Base-by-base conservation (phyloP, 2,329 filamentous ascomycete species). In the Phyllosticta citribraziliensis region DNA sequence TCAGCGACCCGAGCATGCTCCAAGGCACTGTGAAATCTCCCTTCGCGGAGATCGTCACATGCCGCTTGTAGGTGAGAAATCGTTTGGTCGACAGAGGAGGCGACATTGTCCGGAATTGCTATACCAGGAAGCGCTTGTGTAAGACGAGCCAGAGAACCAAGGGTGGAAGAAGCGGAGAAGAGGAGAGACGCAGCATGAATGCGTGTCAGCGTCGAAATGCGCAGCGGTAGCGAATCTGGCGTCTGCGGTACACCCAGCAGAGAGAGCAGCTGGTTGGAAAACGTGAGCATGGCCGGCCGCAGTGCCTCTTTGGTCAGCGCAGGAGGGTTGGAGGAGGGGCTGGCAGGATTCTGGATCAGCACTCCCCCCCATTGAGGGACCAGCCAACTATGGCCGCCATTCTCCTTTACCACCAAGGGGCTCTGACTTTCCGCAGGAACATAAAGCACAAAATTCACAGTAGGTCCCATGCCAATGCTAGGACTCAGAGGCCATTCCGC, bases 401-500 rank as follows among this genome's bases (percentile, higher is more conserved):
- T 84, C 56, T 83, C 83, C 58, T 80, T 79, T 54, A 88, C 79
- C 8, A 83, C 66, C 35, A 88, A 75, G 12, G 85, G 86, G 2
- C 80, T 81, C 63, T 85, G 80, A 6, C 75, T 75, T 62, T 88
- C 84, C 62, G 89, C 85, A 5, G 92, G 91, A 8, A 95, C 85
- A 69, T 94, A 99, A 27, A 97, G 81, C 61, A 97, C 86, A 71
- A 99, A 97, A 75, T 99, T 97, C 70, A 99, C 86, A 0, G 94
- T 99, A 0, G 94, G 94, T 0, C 93, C 93, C 19, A 85, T 86
- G 52, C 92, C 94, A 66, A 99, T 97, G 61, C 91, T 96, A 0
- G 93, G 93, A 64, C 89, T 96, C 2, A 99, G 76, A 0, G 94
- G 94, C 94, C 94, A 99, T 76, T 99, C 94, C 2, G 94, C 94